phyloP scores from a whole-genome alignment of 306 rosid species.

The Dryas octopetala region DNA sequence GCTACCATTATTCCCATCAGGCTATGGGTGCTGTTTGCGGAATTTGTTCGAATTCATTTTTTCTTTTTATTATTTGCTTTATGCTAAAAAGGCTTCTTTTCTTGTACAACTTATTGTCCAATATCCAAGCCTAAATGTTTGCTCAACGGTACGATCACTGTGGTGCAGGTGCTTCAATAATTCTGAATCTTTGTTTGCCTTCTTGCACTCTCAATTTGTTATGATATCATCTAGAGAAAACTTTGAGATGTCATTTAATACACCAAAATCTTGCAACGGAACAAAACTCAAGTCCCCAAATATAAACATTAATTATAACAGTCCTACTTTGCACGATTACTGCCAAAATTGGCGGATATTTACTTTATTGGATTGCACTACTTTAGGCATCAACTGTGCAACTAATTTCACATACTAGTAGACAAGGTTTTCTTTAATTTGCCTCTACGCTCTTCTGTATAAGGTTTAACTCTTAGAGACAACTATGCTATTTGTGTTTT shows the following conservation, averaged over 20 bases:
- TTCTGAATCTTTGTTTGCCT: too few species aligned
- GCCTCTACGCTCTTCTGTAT: not conserved
- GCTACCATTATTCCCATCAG: too few species aligned
- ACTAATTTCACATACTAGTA: not conserved
- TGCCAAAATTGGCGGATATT: not conserved
- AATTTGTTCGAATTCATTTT: not conserved
- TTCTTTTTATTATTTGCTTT: not conserved
- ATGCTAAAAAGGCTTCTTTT: too few species aligned
- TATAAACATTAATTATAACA: not conserved
- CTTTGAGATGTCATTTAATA: not conserved
- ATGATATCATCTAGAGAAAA: too few species aligned
- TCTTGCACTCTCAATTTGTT: too few species aligned
- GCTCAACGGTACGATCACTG: too few species aligned
- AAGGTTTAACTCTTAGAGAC: not conserved
- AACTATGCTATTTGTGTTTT: not conserved
- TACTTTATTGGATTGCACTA: too few species aligned
- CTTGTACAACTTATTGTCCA: too few species aligned
- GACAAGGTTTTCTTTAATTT: not conserved
- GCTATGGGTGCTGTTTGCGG: too few species aligned
- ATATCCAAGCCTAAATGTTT: too few species aligned
- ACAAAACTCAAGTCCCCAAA: not conserved
- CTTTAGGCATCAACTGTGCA: not conserved
- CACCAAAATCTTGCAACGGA: not conserved
- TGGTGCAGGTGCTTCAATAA: too few species aligned
- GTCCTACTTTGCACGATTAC: not conserved